Base-by-base conservation (phyloP, 2,329 filamentous ascomycete genomes). In the Aspergillus calidoustus region DNA sequence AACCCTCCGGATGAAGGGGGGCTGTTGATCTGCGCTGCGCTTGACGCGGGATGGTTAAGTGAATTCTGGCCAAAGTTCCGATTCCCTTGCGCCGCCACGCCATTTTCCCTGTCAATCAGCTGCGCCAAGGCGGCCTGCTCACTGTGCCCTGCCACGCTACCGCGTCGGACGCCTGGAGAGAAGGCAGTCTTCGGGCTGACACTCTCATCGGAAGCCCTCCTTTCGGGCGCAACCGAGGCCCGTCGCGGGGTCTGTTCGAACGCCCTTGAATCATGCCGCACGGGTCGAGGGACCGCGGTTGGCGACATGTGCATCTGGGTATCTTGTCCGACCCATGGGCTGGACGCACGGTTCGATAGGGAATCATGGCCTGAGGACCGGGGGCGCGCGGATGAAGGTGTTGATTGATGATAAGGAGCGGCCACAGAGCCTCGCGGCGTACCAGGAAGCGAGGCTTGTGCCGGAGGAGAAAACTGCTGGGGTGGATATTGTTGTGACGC, bases 181-280 rank as follows among this genome's bases (percentile, higher is more conserved):
- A 73, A 63, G 54, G 73, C 74, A 41, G 91, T 92, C 78, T 92
- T 93, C 31, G 92, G 91, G 73, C 91, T 94, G 54, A 94, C 87
- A 71, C 90, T 93, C 57, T 90, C 76, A 73, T 89, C 91, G 54
- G 85, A 82, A 64, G 91, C 90, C 69, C 89, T 86, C 60, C 89
- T 85, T 59, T 92, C 89, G 65, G 83, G 83, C 53, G 83, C 82
- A 48, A 84, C 83, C 61, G 83, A 80, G 48, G 79, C 74, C 50
- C 68, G 68, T 13, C 68, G 70, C 28, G 72, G 64, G 17, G 68
- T 67, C 11, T 68, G 68, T 25, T 77, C 76, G 7, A 67, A 64
- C 5, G 71, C 66, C 15, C 70, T 70, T 19, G 71, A 71, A 76
- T 80, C 83, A 82, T 72, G 85, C 76, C 74, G 69, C 54, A 72